phyloP scores from a whole-genome alignment of 2,329 filamentous ascomycete genomes.

The Alternaria solani region DNA sequence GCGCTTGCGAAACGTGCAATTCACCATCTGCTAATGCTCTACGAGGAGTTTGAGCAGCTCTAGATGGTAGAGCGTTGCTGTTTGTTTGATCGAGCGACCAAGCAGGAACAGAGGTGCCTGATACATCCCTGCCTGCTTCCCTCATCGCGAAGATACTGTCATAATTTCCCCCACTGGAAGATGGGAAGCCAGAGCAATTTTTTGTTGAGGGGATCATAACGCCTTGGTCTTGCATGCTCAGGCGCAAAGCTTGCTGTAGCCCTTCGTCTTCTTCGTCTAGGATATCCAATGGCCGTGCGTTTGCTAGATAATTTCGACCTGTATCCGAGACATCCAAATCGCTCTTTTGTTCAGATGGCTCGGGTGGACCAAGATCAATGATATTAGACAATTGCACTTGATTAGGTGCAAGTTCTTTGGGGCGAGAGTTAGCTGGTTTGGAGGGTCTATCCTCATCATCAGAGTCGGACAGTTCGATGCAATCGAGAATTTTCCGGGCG shows the following conservation, averaged over 20 bases:
- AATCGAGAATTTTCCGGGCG: background rate
- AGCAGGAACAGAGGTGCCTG: conserved; percentile 5
- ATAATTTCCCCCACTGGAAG: background rate
- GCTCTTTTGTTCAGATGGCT: background rate
- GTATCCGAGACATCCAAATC: background rate
- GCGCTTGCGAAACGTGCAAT: background rate
- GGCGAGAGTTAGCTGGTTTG: background rate
- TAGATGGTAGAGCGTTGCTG: background rate
- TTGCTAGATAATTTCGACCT: background rate
- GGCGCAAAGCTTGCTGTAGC: conserved; percentile 17
- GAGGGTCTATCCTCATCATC: conserved; percentile 9
- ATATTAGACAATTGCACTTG: background rate
- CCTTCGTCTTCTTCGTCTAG: conserved; percentile 13
- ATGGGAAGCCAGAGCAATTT: background rate
- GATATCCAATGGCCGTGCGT: background rate
- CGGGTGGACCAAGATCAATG: background rate
- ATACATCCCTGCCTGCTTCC: conserved; percentile 9
- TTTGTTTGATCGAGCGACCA: conserved; percentile 8
- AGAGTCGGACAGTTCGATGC: conserved; percentile 21
- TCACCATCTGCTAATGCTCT: background rate
- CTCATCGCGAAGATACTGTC: conserved; percentile 11
- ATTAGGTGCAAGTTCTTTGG: background rate
- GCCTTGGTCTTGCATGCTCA: conserved; percentile 18
- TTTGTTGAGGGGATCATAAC: background rate
- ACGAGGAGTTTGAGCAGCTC: background rate